Percentiles rank a stretch among this genome's conserved stretches.
Evolutionary conservation across 257 asterid species (phyloP).

Genomic region (Nicotiana tabacum): DNA sequence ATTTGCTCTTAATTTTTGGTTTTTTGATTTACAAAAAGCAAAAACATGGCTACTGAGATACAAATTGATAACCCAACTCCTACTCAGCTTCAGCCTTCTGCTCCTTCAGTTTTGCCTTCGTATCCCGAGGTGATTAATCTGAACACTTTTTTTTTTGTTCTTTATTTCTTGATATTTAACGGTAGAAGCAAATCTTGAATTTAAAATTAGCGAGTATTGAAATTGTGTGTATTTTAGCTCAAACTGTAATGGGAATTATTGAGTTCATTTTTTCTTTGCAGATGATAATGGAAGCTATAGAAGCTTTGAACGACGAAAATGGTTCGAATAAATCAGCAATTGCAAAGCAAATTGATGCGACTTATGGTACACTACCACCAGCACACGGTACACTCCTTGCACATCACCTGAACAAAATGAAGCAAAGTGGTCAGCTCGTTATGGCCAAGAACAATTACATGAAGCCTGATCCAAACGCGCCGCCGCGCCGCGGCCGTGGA

Average conservation of each 20-base stretch:
- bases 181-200: neutral
- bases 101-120: constrained; percentile 14
- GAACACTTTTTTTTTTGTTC: neutral
- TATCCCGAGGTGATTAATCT: neutral
- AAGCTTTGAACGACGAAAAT: constrained; percentile 41
- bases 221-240: no score
- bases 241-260: neutral
- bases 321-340: constrained; percentile 66
- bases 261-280: neutral
- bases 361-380: constrained; percentile 52
- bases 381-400: constrained; percentile 54
- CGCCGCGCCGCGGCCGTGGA: constrained; percentile 88
- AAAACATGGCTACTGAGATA: constrained; percentile 41
- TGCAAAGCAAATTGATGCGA: constrained; percentile 56
- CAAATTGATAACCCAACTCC: neutral
- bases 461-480: constrained; percentile 56
- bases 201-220: neutral
- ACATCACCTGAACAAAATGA: constrained; percentile 72
- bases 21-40: no score
- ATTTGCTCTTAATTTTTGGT: neutral
- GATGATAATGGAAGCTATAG: constrained; percentile 70
- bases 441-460: constrained; percentile 63
- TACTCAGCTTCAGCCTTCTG: constrained; percentile 17
- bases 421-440: constrained; percentile 48
- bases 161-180: neutral